Evolutionary conservation across 2,329 filamentous ascomycete species (phyloP).

Genomic region (Claviceps sp.): DNA sequence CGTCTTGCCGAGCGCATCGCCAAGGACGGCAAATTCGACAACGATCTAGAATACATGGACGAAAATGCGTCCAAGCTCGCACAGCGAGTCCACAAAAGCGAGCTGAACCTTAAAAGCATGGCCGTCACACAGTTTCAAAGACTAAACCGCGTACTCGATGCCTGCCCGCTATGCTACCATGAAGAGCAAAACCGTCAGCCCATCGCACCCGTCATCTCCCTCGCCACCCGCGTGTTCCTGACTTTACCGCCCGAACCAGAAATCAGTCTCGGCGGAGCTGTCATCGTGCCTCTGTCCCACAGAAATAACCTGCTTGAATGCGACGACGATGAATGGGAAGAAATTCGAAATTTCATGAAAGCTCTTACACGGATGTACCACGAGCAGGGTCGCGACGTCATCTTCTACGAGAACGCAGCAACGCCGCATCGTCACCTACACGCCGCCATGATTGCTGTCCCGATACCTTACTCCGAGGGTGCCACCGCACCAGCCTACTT

Average conservation of each 20-base stretch:
- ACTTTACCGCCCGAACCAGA: constrained; percentile 86
- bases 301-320: constrained; percentile 87
- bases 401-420: constrained; percentile 97
- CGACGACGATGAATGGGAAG: constrained; percentile 98
- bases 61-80: constrained; percentile 89
- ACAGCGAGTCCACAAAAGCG: constrained; percentile 73
- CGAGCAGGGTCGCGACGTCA: constrained; percentile 76
- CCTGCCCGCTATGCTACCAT: constrained; percentile 82
- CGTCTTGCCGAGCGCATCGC: constrained; percentile 85
- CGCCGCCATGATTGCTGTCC: constrained; percentile 73
- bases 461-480: constrained; percentile 81
- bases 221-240: constrained; percentile 75
- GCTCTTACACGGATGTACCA: constrained; percentile 87
- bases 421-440: constrained; percentile 65
- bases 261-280: constrained; percentile 66
- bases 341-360: constrained; percentile 99
- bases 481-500: constrained; percentile 91
- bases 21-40: constrained; percentile 80
- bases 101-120: constrained; percentile 73
- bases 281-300: constrained; percentile 82
- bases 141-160: constrained; percentile 73
- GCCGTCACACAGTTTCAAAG: constrained; percentile 84
- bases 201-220: constrained; percentile 69
- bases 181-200: constrained; percentile 67
- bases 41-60: constrained; percentile 93